Evolutionary conservation across 208 protist genomes (phyloP), one percentile per base, ranked within the genome.

Genomic region (Endotrypanum monterogeii): DNA sequence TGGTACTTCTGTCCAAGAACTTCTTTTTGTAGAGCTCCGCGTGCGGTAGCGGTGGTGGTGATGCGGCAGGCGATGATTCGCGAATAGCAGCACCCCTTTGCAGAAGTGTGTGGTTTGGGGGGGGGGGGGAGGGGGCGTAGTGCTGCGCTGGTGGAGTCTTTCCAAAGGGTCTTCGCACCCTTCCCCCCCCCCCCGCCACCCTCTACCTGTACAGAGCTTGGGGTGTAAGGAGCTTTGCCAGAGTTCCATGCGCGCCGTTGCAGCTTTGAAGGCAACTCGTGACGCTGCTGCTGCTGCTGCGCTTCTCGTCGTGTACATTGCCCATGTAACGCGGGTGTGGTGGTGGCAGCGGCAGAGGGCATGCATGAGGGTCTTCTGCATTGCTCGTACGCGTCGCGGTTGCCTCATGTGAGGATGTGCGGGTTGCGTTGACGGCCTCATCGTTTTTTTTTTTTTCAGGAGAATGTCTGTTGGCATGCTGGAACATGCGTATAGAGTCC

Each of bases 61-160:
- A 66, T 78, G 73, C 63, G 78, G 79, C 41, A 84, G 70, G 0
- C 76, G 76, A 5, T 67, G 79, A n/a, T 79, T 79, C 18, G 84
- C 83, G n/a, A 83, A 73, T 54, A 88, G 55, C 14, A 88, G 74
- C 44, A 76, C 79, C 51, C 30, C 71, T 76, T 67, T 87, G 83
- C 73, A 83, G 62, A n/a, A n/a, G n/a, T n/a, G n/a, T n/a, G n/a
- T n/a, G n/a, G n/a, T n/a, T n/a, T n/a, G n/a, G n/a, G n/a, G n/a
- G n/a, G n/a, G n/a, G n/a, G n/a, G n/a, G n/a, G n/a, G n/a, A n/a
- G n/a, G 44, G 8, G 12, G 0, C 8, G 44, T 11, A 48, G 8
- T 5, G 0, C 44, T 48, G 30, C 75, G 68, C 54, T 80, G 75
- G n/a, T 71, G 68, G 5, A 52, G 69, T 1, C 74, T n/a, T 46